Evolutionary conservation across 2,329 filamentous ascomycete species (phyloP).

Genomic region (Claviceps capensis): DNA sequence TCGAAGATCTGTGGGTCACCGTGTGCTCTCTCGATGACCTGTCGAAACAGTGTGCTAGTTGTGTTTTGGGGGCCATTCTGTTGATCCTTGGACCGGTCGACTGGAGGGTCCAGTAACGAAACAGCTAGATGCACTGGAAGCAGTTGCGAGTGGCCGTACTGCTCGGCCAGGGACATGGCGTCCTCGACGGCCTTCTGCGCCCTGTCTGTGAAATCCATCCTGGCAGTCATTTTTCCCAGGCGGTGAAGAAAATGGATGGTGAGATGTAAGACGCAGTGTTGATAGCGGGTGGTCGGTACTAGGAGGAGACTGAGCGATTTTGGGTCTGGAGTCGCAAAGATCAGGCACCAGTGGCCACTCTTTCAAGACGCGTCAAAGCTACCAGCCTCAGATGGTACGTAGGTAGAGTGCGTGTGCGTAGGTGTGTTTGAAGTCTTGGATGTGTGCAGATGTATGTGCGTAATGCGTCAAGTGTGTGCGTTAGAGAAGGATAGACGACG

Average conservation of each 20-base stretch:
- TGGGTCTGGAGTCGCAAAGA: too few species aligned
- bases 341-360: too few species aligned
- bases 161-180: conserved; percentile 73
- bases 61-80: conserved; percentile 56
- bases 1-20: conserved; percentile 85
- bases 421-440: too few species aligned
- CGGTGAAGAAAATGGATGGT: neutral
- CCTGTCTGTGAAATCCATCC: conserved; percentile 87
- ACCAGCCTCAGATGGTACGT: too few species aligned
- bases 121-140: conserved; percentile 82
- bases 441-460: neutral
- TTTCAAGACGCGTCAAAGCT: too few species aligned
- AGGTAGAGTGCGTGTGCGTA: neutral
- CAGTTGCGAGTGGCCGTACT: conserved; percentile 85
- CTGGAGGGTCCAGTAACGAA: conserved; percentile 61
- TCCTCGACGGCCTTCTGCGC: conserved; percentile 83
- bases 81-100: conserved; percentile 69
- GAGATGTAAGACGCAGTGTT: too few species aligned
- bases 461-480: neutral
- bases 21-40: conserved; percentile 86
- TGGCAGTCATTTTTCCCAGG: conserved; percentile 45
- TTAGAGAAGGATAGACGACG: neutral
- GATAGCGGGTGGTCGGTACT: too few species aligned
- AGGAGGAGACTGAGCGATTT: too few species aligned
- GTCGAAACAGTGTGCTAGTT: conserved; percentile 70